Evolutionary conservation across 225 moss, liverwort and hornwort species (phyloP).

Genomic region (Climacium dendroides): DNA sequence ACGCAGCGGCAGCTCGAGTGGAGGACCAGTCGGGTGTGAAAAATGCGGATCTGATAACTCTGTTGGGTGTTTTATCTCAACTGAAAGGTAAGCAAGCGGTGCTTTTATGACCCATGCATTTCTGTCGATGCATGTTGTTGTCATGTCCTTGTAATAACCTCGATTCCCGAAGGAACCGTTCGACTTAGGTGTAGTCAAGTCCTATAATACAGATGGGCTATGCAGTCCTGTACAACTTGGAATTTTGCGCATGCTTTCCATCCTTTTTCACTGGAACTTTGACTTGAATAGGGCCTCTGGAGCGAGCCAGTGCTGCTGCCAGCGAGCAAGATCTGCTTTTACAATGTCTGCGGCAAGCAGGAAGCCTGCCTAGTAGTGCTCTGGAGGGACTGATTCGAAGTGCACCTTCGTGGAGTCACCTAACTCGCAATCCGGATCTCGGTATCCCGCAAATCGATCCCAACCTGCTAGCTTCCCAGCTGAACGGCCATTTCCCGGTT

Average conservation of each 20-base stretch:
- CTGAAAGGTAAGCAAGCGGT: constrained; percentile 28
- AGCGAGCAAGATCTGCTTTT: constrained; percentile 64
- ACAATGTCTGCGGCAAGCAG: constrained; percentile 50
- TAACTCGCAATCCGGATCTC: constrained; percentile 13
- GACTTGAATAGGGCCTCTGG: constrained; percentile 29
- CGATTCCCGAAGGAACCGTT: too few species aligned
- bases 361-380: background rate
- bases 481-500: constrained; percentile 3
- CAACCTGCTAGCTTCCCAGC: background rate
- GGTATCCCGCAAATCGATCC: background rate
- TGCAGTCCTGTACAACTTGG: background rate
- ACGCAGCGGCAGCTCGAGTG: constrained; percentile 32
- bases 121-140: background rate
- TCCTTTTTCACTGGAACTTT: background rate
- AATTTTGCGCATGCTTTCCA: too few species aligned
- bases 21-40: constrained; percentile 70
- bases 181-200: background rate
- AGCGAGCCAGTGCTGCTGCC: constrained; percentile 42
- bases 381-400: background rate
- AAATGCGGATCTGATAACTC: constrained; percentile 36
- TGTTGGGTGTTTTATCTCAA: constrained; percentile 56
- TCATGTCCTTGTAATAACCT: background rate
- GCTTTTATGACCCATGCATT: background rate
- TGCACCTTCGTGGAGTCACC: constrained; percentile 25
- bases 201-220: too few species aligned